These are phyloP conservation scores for Meyerozyma guilliermondii DNA, from an alignment of 1,139 yeast species.

Conservation along the genomic window DNA sequence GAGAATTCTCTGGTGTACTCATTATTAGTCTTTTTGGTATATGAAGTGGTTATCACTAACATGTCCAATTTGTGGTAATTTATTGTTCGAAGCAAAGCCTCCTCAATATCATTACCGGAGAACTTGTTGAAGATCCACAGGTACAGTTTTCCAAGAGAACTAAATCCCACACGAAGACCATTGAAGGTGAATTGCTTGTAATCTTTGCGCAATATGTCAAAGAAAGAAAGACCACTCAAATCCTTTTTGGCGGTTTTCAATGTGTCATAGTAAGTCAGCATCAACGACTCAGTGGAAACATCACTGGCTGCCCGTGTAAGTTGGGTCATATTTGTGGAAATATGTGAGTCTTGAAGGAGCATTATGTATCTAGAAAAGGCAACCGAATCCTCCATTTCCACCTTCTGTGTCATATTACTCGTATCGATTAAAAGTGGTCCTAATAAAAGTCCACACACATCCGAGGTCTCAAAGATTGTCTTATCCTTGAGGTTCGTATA, in stretches of 20 bases:
- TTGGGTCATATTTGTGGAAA: background rate
- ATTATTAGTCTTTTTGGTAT: conserved; percentile 32
- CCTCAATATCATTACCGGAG: conserved; percentile 27
- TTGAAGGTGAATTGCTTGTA: conserved; percentile 65
- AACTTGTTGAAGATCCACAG: conserved; percentile 45
- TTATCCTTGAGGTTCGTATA: conserved; percentile 18
- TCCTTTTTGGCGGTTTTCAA: conserved; percentile 58
- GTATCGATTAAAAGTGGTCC: conserved; percentile 78
- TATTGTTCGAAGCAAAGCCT: conserved; percentile 33
- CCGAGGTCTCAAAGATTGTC: conserved; percentile 17
- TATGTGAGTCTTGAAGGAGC: conserved; percentile 2
- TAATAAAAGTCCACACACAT: conserved; percentile 46
- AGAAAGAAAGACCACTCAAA: conserved; percentile 50
- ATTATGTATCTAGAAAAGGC: conserved; percentile 33
- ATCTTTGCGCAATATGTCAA: conserved; percentile 71
- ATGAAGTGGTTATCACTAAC: conserved; percentile 60
- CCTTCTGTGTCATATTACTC: conserved; percentile 53
- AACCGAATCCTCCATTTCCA: conserved; percentile 48
- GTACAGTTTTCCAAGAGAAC: conserved; percentile 66
- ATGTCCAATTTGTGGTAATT: conserved; percentile 44
- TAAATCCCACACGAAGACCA: conserved; percentile 55
- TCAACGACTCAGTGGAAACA: background rate
- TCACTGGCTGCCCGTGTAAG: background rate
- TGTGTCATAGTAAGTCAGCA: conserved; percentile 23
- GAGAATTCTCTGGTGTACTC: conserved; percentile 57